Conservation (phyloP, 1,284 basidiomycete species). For the Rhodotorula sp. region DNA sequence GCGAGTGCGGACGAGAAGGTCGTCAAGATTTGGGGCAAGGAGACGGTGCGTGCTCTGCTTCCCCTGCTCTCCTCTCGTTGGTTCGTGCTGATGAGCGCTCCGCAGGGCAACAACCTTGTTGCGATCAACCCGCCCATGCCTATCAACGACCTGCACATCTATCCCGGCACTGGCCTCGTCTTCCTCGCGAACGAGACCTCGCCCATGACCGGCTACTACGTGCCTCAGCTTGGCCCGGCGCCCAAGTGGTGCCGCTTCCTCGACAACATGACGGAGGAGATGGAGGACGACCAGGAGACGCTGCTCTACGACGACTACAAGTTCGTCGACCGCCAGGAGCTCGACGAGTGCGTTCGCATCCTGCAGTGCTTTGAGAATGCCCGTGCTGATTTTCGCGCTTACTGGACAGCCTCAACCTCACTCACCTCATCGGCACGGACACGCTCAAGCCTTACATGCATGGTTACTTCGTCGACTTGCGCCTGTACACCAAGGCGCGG, state of each 20-base stretch:
- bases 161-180: constrained; percentile 79
- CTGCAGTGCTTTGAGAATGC: not conserved
- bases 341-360: constrained; percentile 66
- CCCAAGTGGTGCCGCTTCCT: constrained; percentile 97
- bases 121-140: constrained; percentile 88
- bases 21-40: constrained; percentile 90
- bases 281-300: constrained; percentile 73
- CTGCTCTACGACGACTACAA: constrained; percentile 92
- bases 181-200: constrained; percentile 91
- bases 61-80: not conserved
- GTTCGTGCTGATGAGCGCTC: not conserved
- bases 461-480: constrained; percentile 94
- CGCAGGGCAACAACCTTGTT: constrained; percentile 68
- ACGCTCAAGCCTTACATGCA: constrained; percentile 99
- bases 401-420: constrained; percentile 72
- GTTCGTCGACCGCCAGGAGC: constrained; percentile 86
- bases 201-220: constrained; percentile 86
- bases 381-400: constrained; percentile 24
- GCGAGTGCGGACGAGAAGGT: constrained; percentile 91
- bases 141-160: constrained; percentile 83
- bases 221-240: constrained; percentile 93
- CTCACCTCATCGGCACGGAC: constrained; percentile 90
- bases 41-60: constrained; percentile 61
- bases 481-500: constrained; percentile 92
- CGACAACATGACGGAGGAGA: constrained; percentile 96